Base-by-base conservation (phyloP, 805 yeast species). In the Candida coquimbonensis region DNA sequence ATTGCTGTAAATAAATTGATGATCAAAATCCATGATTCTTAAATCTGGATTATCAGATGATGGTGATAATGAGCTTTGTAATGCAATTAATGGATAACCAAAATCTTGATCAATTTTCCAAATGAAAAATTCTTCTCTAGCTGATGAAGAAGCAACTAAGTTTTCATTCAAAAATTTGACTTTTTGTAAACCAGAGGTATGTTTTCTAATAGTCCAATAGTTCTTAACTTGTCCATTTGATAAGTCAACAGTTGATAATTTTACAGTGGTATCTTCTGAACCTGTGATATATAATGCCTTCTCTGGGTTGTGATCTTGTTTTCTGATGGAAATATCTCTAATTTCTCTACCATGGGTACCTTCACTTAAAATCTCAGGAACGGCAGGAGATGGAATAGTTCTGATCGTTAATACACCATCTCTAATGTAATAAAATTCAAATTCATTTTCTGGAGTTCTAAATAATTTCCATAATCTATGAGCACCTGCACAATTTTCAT, bases 291-390 rank as follows among this genome's bases (percentile, higher is more conserved):
- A 57, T 5, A 84, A 55, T 0, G 65, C 65, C 41, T 64, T 62
- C 0, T 50, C 42, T 8, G 62, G 61, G 9, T 42, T 32, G 3
- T 45, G 50, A 8, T 50, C 38, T 0, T 74, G 65, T 8, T 76
- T 70, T 9, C 77, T 70, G n/a, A 82, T 70, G 2, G 84, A 73
- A 14, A 90, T 68, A 46, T 81, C 86, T 53, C 99, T 72, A 7
- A 91, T 77, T 62, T 93, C 99, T 51, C 98, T 74, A 1, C 99
- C 99, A 62, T 93, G 98, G 1, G 87, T 73, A 0, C 97, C 96
- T 9, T 72, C 66, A 33, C 68, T 68, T 25, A 82, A 56, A 9
- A 70, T 49, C 24, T 62, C 59, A 4, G 69, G 67, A 4, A 53
- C 46, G 1, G 35, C 16, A 1, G 60, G 51, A 33, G 51, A 53